Percentiles rank a stretch among this genome's conserved stretches.
Evolutionary conservation across 805 yeast genomes (phyloP).

Genomic region (Saturnispora besseyi): DNA sequence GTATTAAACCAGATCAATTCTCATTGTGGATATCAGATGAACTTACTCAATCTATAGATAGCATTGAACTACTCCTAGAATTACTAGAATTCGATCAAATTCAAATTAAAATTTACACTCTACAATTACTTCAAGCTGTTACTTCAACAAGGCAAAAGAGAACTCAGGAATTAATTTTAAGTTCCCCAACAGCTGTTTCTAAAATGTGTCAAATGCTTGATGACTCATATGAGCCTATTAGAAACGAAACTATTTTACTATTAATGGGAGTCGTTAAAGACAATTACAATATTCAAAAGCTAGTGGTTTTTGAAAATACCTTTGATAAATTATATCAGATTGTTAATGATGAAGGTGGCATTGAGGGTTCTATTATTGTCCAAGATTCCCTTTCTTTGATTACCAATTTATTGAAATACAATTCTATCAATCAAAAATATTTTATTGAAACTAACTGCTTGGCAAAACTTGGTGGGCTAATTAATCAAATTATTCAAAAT

Average conservation of each 20-base stretch:
- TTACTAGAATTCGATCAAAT: constrained; percentile 45
- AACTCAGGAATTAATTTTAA: constrained; percentile 64
- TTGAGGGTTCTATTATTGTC: constrained; percentile 81
- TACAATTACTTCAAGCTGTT: constrained; percentile 79
- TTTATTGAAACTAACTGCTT: constrained; percentile 81
- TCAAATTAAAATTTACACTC: constrained; percentile 68
- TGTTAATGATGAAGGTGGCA: constrained; percentile 79
- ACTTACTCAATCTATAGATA: constrained; percentile 54
- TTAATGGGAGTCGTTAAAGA: constrained; percentile 74
- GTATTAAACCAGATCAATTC: constrained; percentile 63
- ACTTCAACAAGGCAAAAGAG: constrained; percentile 65
- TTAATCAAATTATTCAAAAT: constrained; percentile 40
- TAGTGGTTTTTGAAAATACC: constrained; percentile 90
- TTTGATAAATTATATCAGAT: constrained; percentile 77
- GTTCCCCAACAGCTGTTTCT: constrained; percentile 73
- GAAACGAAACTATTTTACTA: constrained; percentile 81
- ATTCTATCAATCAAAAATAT: constrained; percentile 81
- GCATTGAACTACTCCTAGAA: constrained; percentile 40
- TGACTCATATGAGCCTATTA: constrained; percentile 69
- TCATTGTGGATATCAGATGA: constrained; percentile 95
- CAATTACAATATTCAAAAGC: constrained; percentile 78
- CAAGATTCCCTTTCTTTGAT: constrained; percentile 80
- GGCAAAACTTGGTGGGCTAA: constrained; percentile 50
- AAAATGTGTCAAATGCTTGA: constrained; percentile 55
- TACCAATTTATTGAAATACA: constrained; percentile 64